Percentiles rank a stretch among this genome's conserved stretches.
Evolutionary conservation across 306 rosid species (phyloP).

Genomic region (Lathyrus sativus): DNA sequence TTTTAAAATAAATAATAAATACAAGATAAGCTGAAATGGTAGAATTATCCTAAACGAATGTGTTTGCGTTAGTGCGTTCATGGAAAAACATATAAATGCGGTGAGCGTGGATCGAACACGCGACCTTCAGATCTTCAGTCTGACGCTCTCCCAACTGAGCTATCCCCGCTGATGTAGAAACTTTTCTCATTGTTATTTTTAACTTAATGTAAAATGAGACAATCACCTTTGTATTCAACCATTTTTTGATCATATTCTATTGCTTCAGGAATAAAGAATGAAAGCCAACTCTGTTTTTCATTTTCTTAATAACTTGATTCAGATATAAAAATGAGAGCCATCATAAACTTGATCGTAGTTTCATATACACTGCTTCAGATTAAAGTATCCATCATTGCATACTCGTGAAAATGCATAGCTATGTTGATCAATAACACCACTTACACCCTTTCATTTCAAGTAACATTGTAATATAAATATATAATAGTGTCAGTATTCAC

Average conservation of each 20-base stretch:
- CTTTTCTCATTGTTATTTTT: no score
- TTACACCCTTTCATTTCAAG: conserved; percentile 33
- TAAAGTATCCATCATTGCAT: conserved; percentile 40
- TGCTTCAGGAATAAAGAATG: no score
- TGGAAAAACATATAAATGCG: not conserved
- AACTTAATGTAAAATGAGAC: no score
- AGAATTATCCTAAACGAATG: no score
- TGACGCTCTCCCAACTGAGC: conserved; percentile 54
- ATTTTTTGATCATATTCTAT: no score
- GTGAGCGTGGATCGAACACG: conserved; percentile 53
- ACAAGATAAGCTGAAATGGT: no score
- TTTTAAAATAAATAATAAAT: no score
- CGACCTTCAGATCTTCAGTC: conserved; percentile 52
- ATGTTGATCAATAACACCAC: conserved; percentile 12
- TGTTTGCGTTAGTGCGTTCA: no score
- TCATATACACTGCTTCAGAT: conserved; percentile 29
- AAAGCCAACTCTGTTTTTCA: not conserved
- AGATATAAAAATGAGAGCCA: conserved; percentile 6
- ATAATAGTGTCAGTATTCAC: conserved; percentile 24
- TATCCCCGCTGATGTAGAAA: conserved; percentile 45
- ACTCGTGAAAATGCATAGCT: conserved; percentile 14
- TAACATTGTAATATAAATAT: conserved; percentile 7
- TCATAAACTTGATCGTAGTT: not conserved
- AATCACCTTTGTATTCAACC: no score
- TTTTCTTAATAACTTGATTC: not conserved